Evolutionary conservation across 495 filamentous ascomycete species (phyloP), one percentile per base, ranked within the genome.

Genomic region (Daldinia bambusicola): DNA sequence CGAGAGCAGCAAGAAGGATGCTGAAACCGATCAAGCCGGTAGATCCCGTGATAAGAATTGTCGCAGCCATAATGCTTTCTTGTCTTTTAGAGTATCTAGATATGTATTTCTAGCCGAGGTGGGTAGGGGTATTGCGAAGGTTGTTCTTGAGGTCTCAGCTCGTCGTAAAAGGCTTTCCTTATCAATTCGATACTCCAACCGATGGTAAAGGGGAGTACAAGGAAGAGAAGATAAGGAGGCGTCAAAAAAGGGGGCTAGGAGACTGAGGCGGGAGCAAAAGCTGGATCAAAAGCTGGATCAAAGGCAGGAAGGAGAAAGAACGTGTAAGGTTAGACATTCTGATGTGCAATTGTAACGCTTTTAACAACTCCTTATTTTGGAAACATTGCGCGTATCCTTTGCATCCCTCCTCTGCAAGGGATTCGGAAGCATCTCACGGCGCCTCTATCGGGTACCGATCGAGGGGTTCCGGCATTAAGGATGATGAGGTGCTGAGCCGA

Each of bases 11-110:
- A 18, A 75, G 57, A 5, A 83, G 69, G 12, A 78, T 59, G 14
- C 68, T 61, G 61, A 74, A 78, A 26, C 81, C 81, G n/a, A 83
- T 63, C 31, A 76, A 62, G 55, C 81, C 80, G 14, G 75, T 79
- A 26, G 69, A 64, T 1, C 80, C 80, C 2, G 82, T 84, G 64
- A 84, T 76, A 43, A 77, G 66, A 51, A 78, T 50, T 63, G 70
- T 67, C 3, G 66, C 59, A 22, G 69, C 37, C 72, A 72, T 75
- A 37, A 34, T 60, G 22, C 37, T 14, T 38, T 37, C 8, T 18
- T 5, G 14, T 1, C 26, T 26, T 26, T 22, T 48, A 16, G 9
- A 13, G 18, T 48, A 20, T 45, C n/a, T 16, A 45, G 41, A 8
- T n/a, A n/a, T n/a, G n/a, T n/a, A n/a, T n/a, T n/a, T n/a, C n/a